Evolutionary conservation across 345 rosid genomes (phyloP), one percentile per base, ranked within the genome.

Genomic region (Erodium maritimum): DNA sequence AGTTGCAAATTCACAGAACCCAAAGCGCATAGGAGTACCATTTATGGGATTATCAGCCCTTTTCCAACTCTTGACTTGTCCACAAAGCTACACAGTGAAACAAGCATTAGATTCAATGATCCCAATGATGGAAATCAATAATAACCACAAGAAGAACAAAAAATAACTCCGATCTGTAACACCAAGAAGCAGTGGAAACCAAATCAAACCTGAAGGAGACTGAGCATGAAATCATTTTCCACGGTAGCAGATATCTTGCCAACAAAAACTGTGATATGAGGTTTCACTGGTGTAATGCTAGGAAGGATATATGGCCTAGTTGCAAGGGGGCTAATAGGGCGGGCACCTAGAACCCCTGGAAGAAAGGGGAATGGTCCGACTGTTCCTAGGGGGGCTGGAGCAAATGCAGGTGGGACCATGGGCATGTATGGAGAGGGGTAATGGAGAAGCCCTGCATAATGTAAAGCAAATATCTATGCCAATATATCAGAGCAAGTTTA

Each of bases 1-100:
- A 72, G 88, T 76, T 64, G 87, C 99, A 72, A 89, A 89, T 78
- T 93, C 96, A 75, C 88, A 93, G 71, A 93, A 87, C 25, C 99
- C 99, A 72, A 89, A 93, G 61, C 95, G 83, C 78, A 71, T 87
- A 63, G 82, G 94, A 68, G 91, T 80, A 60, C 88, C 89, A 71
- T 80, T 78, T 62, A 83, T 75, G 52, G 94, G 95, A 70, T 80
- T 80, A 77, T 84, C 90, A 34, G 80, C 79, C 70, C 97, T 90
- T 79, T 76, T 80, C 95, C 96, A 93, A 68, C 79, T 77, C 80
- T 87, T 87, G 68, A 93, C 90, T 51, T 88, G 85, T 62, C 99
- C 97, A 78, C 99, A 93, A 57, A 87, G 66, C 99, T 89, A 67
- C 75, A 73, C 55, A 61, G 60, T 37, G 46, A 57, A 8, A 46